Evolutionary conservation across 1,284 basidiomycete species (phyloP), one percentile per base, ranked within the genome.

Genomic region (Microbotryomycetes sp.): DNA sequence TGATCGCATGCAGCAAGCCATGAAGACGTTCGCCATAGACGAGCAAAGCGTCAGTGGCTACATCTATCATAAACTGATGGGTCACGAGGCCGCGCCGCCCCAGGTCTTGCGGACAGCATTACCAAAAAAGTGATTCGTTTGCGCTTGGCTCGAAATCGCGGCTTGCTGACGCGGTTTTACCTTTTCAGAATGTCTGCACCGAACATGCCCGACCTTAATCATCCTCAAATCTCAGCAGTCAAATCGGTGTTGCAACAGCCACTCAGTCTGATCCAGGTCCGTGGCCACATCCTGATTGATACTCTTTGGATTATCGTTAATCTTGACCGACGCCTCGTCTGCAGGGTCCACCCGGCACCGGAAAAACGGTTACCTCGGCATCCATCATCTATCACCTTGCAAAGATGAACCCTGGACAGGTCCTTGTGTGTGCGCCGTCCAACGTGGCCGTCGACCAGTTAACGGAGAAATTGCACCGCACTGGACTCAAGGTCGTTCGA

Each of bases 381-480:
- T 97, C 96, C 1, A 94, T 97, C 71, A 94, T 98, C 48, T 92
- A 98, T 75, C 96, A 99, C 76, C 85, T 99, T 7, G 91, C 91
- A 57, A 97, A 97, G 79, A 98, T 98, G 94, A 97, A 97, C 73
- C 92, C 92, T 0, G 96, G 96, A 30, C 96, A 97, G 76, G 96
- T 99, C 26, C 87, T 99, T 47, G 96, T 99, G 61, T 96, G 93
- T 75, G 96, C 96, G 1, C 96, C 96, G 0, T 98, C 96, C 57
- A 99, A 99, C 78, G 96, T 99, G 67, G 96, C 96, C 52, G 96
- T 99, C 59, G 96, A 99, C 75, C 96, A 99, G 75, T 82, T 99
- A 59, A 96, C 93, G 21, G 96, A 97, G 78, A 98, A 98, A 80
- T 97, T 99, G 64, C 94, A 98, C 73, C 80, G 86, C 26, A 97